phyloP scores from a whole-genome alignment of 345 rosid genomes.

The Melaleuca alternifolia region DNA sequence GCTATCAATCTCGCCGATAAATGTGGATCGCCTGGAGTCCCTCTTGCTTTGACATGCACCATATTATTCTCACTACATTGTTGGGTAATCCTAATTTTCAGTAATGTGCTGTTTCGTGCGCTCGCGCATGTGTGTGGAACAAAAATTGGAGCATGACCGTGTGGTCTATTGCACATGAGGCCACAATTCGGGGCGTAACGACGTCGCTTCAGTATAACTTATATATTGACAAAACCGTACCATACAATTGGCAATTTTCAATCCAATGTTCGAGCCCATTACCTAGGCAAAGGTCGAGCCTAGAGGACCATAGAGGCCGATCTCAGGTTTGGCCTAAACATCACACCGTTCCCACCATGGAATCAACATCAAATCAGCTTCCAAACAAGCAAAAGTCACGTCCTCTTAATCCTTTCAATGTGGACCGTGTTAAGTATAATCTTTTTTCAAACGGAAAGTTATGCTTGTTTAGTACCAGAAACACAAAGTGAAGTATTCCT shows the following conservation, averaged over 20 bases:
- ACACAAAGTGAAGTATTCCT: background rate
- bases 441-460: background rate
- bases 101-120: background rate
- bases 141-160: background rate
- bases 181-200: background rate
- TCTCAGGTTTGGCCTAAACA: background rate
- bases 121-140: background rate
- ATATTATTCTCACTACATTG: background rate
- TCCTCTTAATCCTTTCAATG: background rate
- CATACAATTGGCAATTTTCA: background rate
- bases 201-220: background rate
- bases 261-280: background rate
- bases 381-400: background rate
- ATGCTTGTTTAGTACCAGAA: background rate
- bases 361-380: background rate
- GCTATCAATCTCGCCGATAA: background rate
- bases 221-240: background rate
- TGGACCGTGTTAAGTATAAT: background rate
- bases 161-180: background rate
- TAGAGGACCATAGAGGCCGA: background rate
- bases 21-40: background rate
- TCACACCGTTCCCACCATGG: background rate
- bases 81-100: background rate
- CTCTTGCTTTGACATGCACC: background rate
- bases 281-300: background rate